Evolutionary conservation across 176 grass and related monocot genomes (phyloP), one percentile per base, ranked within the genome.

Genomic region (Olyra latifolia): DNA sequence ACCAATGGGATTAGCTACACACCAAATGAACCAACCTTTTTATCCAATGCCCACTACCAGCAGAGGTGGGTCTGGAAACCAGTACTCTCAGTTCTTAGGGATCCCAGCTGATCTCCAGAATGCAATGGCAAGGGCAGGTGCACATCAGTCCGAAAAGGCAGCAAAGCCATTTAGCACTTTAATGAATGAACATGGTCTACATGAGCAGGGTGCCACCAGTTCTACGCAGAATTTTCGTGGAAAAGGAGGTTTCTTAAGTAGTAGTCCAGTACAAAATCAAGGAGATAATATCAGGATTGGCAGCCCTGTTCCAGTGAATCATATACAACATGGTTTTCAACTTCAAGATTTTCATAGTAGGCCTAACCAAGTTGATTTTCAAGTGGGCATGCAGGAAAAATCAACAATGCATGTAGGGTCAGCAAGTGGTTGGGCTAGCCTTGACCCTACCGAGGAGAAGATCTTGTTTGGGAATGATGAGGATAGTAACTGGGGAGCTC

Each of bases 381-480:
- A 87, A 79, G 72, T 20, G 25, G 90, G 80, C 30, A 43, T 83
- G 61, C 89, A 87, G 79, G 91, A 85, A 35, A 93, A 92, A 87
- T 62, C 88, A 61, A 43, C 63, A 77, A 30, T 78, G 58, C 89
- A 87, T 66, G 80, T 62, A 55, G 84, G 86, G 20, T 84, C 87
- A 73, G 64, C 84, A 62, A 84, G 70, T 88, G 89, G 82, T 73
- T 83, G 87, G 61, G 83, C 91, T 79, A 92, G 94, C 78, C 85
- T 97, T 83, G 94, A 97, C 53, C 90, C 92, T 62, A 88, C 92
- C 0, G 95, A 98, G 80, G 90, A 98, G 82, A 98, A 95, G 76
- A 76, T 98, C 69, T 89, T 98, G 62, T 95, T 92, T 48, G 95
- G 92, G 24, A 90, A 71, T 62, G 92, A 93, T 70, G 83, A 92